Percentiles rank a stretch among this genome's conserved stretches.
These are phyloP conservation scores for Neurospora intermedia DNA, from an alignment of 495 filamentous ascomycete species.

Conservation along the genomic window DNA sequence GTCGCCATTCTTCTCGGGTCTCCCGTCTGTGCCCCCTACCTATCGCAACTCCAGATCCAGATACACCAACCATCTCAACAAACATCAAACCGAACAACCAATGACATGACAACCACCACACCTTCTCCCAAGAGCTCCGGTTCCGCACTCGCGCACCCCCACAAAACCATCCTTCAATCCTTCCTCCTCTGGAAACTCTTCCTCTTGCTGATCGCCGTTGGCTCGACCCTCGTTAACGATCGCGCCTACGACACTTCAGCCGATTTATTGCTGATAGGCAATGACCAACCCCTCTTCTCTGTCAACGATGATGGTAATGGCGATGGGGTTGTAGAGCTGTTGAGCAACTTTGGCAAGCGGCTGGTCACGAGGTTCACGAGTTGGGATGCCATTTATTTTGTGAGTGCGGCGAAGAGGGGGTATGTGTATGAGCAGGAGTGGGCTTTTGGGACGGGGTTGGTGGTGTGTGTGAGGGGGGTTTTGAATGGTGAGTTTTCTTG, in stretches of 20 bases:
- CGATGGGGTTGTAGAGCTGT: background rate
- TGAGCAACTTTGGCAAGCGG: background rate
- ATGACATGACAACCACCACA: background rate
- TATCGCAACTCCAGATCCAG: background rate
- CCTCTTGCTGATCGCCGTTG: constrained; percentile 51
- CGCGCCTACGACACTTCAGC: constrained; percentile 83
- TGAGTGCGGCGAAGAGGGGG: constrained; percentile 54
- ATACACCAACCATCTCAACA: too few species aligned
- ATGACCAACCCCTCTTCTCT: background rate
- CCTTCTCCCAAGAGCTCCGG: background rate
- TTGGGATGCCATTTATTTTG: constrained; percentile 92
- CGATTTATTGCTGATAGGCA: constrained; percentile 7
- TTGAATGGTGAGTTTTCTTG: constrained; percentile 17
- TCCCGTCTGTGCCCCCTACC: background rate
- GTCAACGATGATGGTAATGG: background rate
- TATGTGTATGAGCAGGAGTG: constrained; percentile 92
- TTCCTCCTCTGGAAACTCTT: constrained; percentile 63
- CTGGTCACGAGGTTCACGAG: constrained; percentile 51
- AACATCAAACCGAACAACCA: background rate
- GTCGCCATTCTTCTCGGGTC: background rate
- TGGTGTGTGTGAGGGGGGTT: constrained; percentile 36
- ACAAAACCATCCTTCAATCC: constrained; percentile 21
- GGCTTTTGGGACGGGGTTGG: constrained; percentile 74
- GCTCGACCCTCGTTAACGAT: constrained; percentile 1
- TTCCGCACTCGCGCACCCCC: constrained; percentile 14